Percentiles rank a stretch among this genome's conserved stretches.
Conservation (phyloP, 352 stramenopile genomes). For the Globisporangium yorkense region DNA sequence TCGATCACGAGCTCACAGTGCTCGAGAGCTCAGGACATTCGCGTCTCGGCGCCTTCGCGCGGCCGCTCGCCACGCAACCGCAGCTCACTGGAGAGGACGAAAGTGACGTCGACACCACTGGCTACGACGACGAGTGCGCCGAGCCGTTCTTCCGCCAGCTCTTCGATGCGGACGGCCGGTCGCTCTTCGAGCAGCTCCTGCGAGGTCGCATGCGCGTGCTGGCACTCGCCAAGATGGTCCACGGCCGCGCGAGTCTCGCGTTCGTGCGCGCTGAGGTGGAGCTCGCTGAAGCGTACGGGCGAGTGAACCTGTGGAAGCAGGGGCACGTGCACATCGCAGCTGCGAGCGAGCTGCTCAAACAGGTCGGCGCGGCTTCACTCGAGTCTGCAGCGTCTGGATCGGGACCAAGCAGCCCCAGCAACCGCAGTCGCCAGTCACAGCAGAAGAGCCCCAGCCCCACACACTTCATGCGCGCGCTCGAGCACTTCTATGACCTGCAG, state of each 20-base stretch:
- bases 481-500: constrained; percentile 22
- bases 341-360: constrained; percentile 31
- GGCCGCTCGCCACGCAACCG: constrained; percentile 29
- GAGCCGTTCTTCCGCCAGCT: constrained; percentile 61
- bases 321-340: constrained; percentile 34
- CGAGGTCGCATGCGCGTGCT: constrained; percentile 47
- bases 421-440: not conserved
- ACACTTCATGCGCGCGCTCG: constrained; percentile 8
- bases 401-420: not conserved
- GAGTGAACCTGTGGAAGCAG: constrained; percentile 69
- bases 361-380: constrained; percentile 13
- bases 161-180: constrained; percentile 46
- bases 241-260: constrained; percentile 27
- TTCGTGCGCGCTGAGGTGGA: constrained; percentile 45
- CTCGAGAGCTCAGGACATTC: constrained; percentile 59
- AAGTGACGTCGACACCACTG: constrained; percentile 6
- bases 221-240: constrained; percentile 43
- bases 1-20: constrained; percentile 51
- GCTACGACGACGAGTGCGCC: constrained; percentile 21
- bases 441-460: not conserved
- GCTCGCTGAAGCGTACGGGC: constrained; percentile 46
- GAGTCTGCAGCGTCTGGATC: not conserved
- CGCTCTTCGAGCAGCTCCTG: constrained; percentile 58
- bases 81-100: not conserved
- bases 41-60: constrained; percentile 52